Conservation (phyloP, 345 rosid genomes). For the Kandelia obovata region DNA sequence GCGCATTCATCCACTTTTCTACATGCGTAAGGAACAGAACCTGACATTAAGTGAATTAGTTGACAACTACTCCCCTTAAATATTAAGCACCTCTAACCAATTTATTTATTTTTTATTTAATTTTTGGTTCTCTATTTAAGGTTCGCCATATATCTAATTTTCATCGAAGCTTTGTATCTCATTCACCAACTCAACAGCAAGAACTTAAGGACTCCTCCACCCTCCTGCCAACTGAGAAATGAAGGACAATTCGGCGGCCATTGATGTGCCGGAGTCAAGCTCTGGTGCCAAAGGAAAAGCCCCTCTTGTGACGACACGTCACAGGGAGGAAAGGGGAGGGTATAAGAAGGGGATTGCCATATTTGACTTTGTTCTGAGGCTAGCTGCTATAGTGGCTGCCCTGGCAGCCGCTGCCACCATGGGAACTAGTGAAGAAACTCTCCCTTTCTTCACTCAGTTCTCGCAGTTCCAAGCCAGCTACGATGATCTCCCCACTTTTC, state of each 20-base stretch:
- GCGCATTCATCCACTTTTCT: not conserved
- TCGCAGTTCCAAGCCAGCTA: constrained; percentile 83
- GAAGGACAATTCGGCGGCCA: constrained; percentile 18
- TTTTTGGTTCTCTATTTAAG: constrained; percentile 22
- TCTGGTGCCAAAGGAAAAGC: constrained; percentile 41
- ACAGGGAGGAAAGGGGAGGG: constrained; percentile 26
- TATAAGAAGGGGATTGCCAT: constrained; percentile 58
- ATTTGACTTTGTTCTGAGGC: constrained; percentile 64
- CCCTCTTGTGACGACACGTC: constrained; percentile 30
- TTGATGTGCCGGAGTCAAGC: constrained; percentile 42
- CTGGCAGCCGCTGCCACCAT: constrained; percentile 61
- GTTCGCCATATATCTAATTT: not conserved
- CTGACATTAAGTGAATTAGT: not conserved
- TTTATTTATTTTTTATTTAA: not conserved
- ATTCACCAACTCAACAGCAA: not conserved
- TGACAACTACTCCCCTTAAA: constrained; percentile 29
- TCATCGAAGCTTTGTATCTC: constrained; percentile 19
- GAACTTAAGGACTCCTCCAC: not conserved
- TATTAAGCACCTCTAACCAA: not conserved
- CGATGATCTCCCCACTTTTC: constrained; percentile 65
- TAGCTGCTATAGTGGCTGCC: constrained; percentile 48
- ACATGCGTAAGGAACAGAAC: not conserved
- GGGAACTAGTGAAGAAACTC: constrained; percentile 71
- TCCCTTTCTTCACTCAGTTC: constrained; percentile 91
- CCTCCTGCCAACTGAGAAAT: not conserved